Evolutionary conservation across 2,329 filamentous ascomycete species (phyloP), one percentile per base, ranked within the genome.

Genomic region (Aureobasidium leucospermi): DNA sequence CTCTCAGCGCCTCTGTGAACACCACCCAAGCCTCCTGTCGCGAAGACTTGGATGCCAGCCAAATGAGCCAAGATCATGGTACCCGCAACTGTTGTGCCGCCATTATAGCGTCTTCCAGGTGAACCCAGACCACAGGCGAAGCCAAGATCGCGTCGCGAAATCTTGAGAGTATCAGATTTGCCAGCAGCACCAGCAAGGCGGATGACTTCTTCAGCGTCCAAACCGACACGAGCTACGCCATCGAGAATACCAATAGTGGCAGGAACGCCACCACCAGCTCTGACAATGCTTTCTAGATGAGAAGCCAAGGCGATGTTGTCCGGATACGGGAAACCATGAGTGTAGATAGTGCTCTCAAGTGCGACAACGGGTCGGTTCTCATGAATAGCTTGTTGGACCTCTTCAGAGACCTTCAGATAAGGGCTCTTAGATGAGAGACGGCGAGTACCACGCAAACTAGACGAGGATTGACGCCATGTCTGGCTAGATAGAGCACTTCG

Each of bases 291-390:
- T 69, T 96, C 90, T 61, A 97, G 83, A 48, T 87, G 81, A 36
- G 85, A 82, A n/a, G 90, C 89, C 13, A 99, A 79, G 23, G 88
- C 85, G 42, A 87, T 75, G 66, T 89, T 90, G 31, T 87, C 82
- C 0, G 86, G 87, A 65, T 87, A 87, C 2, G 86, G 85, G 64
- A 86, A 88, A 60, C 85, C 85, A 75, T 99, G 94, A 1, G 94
- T 99, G 74, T 99, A 97, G 66, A 99, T 97, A 4, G 94, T 96
- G 1, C 90, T 91, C 74, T 99, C 94, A 4, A 99, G 81, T 15
- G 93, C 94, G 10, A 99, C 92, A 4, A 99, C 86, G 0, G 94
- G 93, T 67, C 85, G 86, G 60, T 86, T 85, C 11, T 84, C 82
- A 43, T 83, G 79, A 49, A 96, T 73, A 41, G 92, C 93, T 69